These are phyloP conservation scores for Hypoxylon sp. DNA, from an alignment of 2,329 filamentous ascomycete species.

Conservation along the genomic window DNA sequence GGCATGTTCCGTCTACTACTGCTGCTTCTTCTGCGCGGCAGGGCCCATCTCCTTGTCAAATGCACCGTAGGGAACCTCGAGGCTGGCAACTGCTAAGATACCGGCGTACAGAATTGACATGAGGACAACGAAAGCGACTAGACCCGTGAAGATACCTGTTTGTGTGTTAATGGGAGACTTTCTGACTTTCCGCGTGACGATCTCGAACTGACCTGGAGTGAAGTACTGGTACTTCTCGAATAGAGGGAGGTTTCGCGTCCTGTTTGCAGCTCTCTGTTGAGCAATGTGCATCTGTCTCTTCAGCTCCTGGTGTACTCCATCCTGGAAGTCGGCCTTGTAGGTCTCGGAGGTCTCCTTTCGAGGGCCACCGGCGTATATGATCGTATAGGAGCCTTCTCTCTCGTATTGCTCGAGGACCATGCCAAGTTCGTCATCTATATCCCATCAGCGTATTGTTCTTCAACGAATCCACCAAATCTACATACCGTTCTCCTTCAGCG, in stretches of 20 bases:
- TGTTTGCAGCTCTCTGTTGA: conserved; percentile 58
- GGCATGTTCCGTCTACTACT: conserved; percentile 54
- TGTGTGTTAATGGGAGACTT: conserved; percentile 25
- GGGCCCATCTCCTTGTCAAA: conserved; percentile 98
- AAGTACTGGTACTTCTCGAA: conserved; percentile 98
- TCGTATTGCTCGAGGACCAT: conserved; percentile 60
- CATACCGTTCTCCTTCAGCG: conserved; percentile 65
- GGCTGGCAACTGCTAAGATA: conserved; percentile 79
- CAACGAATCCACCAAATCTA: conserved; percentile 13
- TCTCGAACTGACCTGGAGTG: conserved; percentile 76
- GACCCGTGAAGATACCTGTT: conserved; percentile 88
- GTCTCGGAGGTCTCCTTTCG: conserved; percentile 59
- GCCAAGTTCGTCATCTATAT: conserved; percentile 67
- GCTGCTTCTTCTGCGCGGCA: conserved; percentile 87
- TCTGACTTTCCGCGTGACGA: background rate
- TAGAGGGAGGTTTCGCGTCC: conserved; percentile 66
- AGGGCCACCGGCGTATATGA: conserved; percentile 81
- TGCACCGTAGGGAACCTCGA: conserved; percentile 92
- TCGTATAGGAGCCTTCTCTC: conserved; percentile 72
- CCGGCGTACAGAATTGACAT: conserved; percentile 84
- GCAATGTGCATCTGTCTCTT: conserved; percentile 69
- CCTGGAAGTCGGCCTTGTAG: conserved; percentile 77
- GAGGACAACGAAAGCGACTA: conserved; percentile 79
- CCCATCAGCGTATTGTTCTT: conserved; percentile 43
- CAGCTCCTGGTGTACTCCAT: conserved; percentile 77